Evolutionary conservation across 1,284 basidiomycete genomes (phyloP), one percentile per base, ranked within the genome.

Genomic region (Tylopilus sp.): DNA sequence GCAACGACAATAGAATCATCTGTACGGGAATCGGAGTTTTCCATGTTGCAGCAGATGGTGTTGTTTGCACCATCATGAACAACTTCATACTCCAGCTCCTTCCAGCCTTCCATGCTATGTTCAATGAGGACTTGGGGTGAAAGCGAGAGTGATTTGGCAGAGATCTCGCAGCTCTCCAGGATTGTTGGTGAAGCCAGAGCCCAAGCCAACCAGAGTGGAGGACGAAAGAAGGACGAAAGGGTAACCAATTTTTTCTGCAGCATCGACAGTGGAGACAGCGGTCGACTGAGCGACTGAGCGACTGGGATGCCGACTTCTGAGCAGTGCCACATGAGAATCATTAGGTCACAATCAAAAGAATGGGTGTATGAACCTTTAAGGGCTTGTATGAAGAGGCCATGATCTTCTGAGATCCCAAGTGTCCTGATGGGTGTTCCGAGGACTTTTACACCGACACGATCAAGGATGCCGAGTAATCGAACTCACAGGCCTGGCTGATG

Each of bases 1-100:
- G 98, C 98, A 55, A 99, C 96, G 78, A 99, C 98, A 77, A 99
- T 99, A n/a, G 97, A 99, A 81, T 99, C 98, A 77, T 98, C 98
- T n/a, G 98, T 99, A 82, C 99, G 98, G 53, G 98, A 98, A 79
- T 99, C 98, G 75, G 99, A 99, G 84, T 99, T 99, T 83, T 98
- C 94, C 94, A 95, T 96, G 82, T 96, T 96, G 82, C 95, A 97
- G 83, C 95, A 96, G 76, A 96, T 96, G 17, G 95, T 95, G 82
- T 95, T 95, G 79, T 99, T 96, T 64, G 95, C 95, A 74, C 90
- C 95, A 81, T 99, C 98, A 71, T 98, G 93, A 75, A 99, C 96
- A 66, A 99, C 98, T 82, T 99, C 98, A 78, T 99, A 99, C 83
- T 99, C 98, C 74, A 98, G 88, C 84, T 99, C 98, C 81, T 99